Conservation (phyloP, 2,329 filamentous ascomycete genomes). For the Diaporthe citriasiana region DNA sequence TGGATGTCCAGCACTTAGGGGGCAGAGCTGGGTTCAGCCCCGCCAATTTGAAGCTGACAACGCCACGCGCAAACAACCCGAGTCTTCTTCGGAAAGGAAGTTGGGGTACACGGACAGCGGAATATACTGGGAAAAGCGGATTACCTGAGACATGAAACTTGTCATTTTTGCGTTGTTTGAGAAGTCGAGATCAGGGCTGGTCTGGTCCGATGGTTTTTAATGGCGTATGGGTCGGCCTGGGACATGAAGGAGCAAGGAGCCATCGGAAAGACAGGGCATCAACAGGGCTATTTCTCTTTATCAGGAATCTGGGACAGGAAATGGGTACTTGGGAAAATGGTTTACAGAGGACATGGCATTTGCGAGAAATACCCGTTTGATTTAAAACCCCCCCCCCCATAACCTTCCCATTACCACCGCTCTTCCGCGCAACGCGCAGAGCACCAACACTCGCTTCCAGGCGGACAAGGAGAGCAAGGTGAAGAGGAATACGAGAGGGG, state of each 20-base stretch:
- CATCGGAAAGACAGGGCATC: slow-evolving; percentile 37
- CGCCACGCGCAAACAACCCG: neutral
- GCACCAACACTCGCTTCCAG: slow-evolving; percentile 37
- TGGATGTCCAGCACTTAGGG: neutral
- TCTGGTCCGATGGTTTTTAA: slow-evolving; percentile 39
- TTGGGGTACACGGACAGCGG: neutral
- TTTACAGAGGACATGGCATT: slow-evolving; percentile 43
- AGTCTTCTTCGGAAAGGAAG: neutral
- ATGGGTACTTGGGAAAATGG: slow-evolving; percentile 39
- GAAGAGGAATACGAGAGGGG: slow-evolving; percentile 10
- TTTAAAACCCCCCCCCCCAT: slow-evolving; percentile 27
- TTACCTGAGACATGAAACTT: neutral
- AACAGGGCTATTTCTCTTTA: slow-evolving; percentile 18
- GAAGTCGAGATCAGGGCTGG: slow-evolving; percentile 28
- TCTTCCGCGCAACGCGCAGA: neutral
- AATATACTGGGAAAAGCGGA: neutral
- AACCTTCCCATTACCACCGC: neutral
- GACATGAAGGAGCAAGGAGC: slow-evolving; percentile 29
- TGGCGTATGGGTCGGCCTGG: slow-evolving; percentile 41
- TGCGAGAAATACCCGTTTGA: slow-evolving; percentile 46
- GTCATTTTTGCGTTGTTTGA: slow-evolving; percentile 20
- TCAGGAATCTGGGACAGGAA: slow-evolving; percentile 21
- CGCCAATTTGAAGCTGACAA: neutral
- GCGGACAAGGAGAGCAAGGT: slow-evolving; percentile 23
- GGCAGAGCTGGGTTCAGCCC: neutral